Evolutionary conservation across 306 rosid genomes (phyloP), one percentile per base, ranked within the genome.

Genomic region (Comarum palustre): DNA sequence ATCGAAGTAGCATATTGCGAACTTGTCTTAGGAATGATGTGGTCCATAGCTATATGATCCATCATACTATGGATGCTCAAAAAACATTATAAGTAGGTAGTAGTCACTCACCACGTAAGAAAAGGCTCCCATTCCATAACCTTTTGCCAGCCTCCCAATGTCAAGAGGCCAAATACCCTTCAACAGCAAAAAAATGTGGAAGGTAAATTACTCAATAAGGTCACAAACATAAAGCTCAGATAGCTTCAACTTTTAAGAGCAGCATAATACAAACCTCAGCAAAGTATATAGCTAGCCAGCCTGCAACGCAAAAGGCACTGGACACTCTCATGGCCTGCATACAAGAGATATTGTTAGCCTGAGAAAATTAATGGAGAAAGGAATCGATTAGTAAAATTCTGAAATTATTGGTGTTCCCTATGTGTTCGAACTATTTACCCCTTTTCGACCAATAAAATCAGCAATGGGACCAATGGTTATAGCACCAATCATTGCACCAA

Each of bases 401-500:
- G 24, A 19, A 4, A 68, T 65, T 38, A 46, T 57, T 73, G 29
- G 4, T 34, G 42, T 32, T n/a, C 36, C 45, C 45, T 62, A 19
- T 62, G 31, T 34, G 1, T 31, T 32, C 36, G 75, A 31, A 74
- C 57, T 25, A 24, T 19, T 65, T 27, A 93, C 98, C 85, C 97
- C 89, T 87, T 91, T 93, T 32, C 97, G 79, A 52, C 98, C 98
- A 59, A 90, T 13, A 31, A 69, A 72, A 82, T 90, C 97, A n/a
- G 90, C 88, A 7, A 93, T 81, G 38, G 88, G 88, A 3, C 98
- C 97, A 32, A 89, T 86, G 10, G 96, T 89, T 17, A 91, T 91
- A 61, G 98, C 98, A 0, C 98, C 98, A 60, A 90, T 76, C 98
- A 93, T 93, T 2, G 98, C 98, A 29, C 98, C 98, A 63, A 93